A percentile compares a stretch with the other conserved stretches of the same genome.
phyloP scores from a whole-genome alignment of 2,329 filamentous ascomycete genomes.

The Paraphaeosphaeria minitans region DNA sequence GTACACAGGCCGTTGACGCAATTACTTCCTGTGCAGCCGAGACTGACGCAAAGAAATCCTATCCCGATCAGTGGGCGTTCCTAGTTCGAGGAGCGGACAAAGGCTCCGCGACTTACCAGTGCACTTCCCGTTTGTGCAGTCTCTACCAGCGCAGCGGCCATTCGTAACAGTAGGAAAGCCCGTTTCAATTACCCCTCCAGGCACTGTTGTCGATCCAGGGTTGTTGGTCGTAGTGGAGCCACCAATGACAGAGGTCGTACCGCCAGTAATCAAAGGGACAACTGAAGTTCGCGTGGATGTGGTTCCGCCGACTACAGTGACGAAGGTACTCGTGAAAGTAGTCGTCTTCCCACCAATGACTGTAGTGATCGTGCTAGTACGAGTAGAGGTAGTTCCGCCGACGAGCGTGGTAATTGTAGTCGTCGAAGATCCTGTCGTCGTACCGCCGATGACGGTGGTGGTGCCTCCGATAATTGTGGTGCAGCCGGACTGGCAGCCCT shows the following conservation, averaged over 20 bases:
- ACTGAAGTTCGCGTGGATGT: background rate
- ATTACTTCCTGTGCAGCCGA: background rate
- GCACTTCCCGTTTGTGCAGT: background rate
- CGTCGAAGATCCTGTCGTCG: background rate
- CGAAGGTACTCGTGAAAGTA: background rate
- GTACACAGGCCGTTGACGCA: slow-evolving; percentile 1
- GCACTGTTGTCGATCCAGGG: background rate
- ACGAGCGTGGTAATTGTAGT: background rate
- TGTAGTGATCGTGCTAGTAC: background rate
- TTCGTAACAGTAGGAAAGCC: background rate
- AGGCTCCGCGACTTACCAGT: background rate
- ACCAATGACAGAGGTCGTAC: background rate
- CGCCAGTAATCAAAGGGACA: background rate
- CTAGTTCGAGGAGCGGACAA: background rate
- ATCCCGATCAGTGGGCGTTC: background rate
- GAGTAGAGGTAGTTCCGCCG: background rate
- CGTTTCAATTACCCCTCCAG: background rate
- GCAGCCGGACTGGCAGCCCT: background rate
- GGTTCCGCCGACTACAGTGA: background rate
- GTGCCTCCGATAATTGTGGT: background rate
- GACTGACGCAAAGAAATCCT: background rate
- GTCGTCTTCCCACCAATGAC: background rate
- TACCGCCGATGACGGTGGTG: background rate
- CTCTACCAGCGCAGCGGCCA: background rate
- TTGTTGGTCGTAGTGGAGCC: background rate